Conservation (phyloP, 495 filamentous ascomycete species). For the Penicillium manginii region DNA sequence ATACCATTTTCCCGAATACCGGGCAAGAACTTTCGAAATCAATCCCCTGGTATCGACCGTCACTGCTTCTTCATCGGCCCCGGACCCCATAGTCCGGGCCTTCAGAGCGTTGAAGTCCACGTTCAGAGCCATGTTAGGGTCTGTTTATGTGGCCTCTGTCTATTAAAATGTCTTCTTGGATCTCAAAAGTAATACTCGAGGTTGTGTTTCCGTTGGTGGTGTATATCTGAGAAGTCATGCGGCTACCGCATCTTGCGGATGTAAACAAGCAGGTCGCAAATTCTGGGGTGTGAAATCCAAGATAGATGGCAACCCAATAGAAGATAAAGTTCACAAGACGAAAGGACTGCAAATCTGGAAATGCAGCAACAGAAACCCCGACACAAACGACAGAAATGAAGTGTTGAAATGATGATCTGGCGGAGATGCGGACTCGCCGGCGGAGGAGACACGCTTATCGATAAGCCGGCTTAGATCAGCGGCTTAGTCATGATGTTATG, state of each 20-base stretch:
- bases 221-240: not conserved
- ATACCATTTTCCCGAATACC: slow-evolving; percentile 91
- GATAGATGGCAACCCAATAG: not conserved
- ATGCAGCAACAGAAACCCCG: not conserved
- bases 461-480: slow-evolving; percentile 17
- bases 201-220: not conserved
- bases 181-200: not conserved
- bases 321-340: not conserved
- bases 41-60: slow-evolving; percentile 96
- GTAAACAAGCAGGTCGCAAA: not conserved
- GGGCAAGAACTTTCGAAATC: slow-evolving; percentile 94
- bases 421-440: slow-evolving; percentile 5
- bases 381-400: slow-evolving; percentile 1
- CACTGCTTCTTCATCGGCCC: slow-evolving; percentile 93
- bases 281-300: not conserved
- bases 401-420: not conserved
- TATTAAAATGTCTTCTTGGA: not conserved
- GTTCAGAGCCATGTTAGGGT: slow-evolving; percentile 52
- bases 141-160: not conserved
- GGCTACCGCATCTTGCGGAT: not conserved
- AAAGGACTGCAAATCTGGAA: not conserved
- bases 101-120: slow-evolving; percentile 84
- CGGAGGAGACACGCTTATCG: slow-evolving; percentile 25
- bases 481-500: not conserved
- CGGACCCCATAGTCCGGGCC: slow-evolving; percentile 81